Evolutionary conservation across 768 basidiomycete genomes (phyloP), one percentile per base, ranked within the genome.

Genomic region (Lactarius evosmus): DNA sequence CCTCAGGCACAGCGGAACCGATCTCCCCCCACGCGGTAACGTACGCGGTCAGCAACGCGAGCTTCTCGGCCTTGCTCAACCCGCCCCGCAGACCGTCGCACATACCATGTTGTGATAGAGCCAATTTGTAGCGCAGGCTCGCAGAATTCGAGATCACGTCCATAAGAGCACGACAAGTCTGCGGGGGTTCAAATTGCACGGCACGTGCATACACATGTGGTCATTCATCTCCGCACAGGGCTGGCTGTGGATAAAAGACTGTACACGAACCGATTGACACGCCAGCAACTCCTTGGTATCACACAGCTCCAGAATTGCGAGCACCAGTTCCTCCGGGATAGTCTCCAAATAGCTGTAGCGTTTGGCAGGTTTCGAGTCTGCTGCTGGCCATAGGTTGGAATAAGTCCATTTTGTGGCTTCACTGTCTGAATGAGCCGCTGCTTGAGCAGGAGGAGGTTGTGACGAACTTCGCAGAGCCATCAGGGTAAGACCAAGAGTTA

Each of bases 231-330:
- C n/a, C n/a, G n/a, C n/a, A n/a, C n/a, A n/a, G n/a, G 11, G 22
- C 11, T 17, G 22, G 7, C 11, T n/a, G n/a, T 30, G 0, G 41
- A 30, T 4, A 11, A 22, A 16, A 14, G 30, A 32, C 30, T 25
- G 46, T 19, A 19, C 9, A 65, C 64, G 40, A 17, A 65, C 64
- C 55, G 33, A 49, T 22, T 52, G 64, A 34, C 64, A 65, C 34
- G 54, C 38, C n/a, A 61, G 46, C 12, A 65, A 54, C 12, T 25
- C 46, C 30, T 55, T 54, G 2, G 44, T 56, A 30, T 61, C 38
- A 33, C 59, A 65, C 22, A n/a, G 34, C 38, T 65, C 59, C 38
- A 65, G 54, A 25, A 52, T 44, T 22, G 51, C 57, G 49, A 61
- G 12, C 11, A 56, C 33, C 7, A 65, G 17, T 16, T 65, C 64